Evolutionary conservation across 129 eudicot species (phyloP).

Genomic region (Scalesia atractyloides): DNA sequence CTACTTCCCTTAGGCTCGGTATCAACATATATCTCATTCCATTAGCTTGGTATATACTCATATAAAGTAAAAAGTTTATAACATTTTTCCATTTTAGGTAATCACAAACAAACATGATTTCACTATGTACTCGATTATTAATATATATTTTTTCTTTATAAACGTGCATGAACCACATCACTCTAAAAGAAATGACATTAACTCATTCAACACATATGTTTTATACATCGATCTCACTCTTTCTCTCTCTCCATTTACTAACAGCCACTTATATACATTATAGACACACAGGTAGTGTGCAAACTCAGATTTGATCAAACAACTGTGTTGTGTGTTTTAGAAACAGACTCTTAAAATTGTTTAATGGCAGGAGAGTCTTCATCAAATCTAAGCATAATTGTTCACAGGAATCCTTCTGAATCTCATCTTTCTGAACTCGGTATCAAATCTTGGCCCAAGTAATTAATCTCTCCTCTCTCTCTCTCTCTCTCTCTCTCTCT

Average conservation of each 20-base stretch:
- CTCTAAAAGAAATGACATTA: too few relatives aligned
- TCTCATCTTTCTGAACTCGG: slow-evolving; percentile 78
- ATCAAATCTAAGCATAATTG: slow-evolving; percentile 59
- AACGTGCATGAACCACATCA: too few relatives aligned
- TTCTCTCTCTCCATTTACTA: background rate
- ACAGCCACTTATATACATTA: background rate
- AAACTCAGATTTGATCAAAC: slow-evolving; percentile 30
- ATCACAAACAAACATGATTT: too few relatives aligned
- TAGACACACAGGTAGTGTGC: slow-evolving; percentile 30
- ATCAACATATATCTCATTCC: too few relatives aligned
- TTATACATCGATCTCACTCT: background rate
- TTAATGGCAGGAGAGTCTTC: slow-evolving; percentile 59
- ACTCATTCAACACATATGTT: background rate
- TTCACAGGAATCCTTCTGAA: slow-evolving; percentile 77
- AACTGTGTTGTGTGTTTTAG: slow-evolving; percentile 18
- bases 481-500: slow-evolving; percentile 30
- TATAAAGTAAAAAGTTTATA: too few relatives aligned
- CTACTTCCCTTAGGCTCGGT: too few relatives aligned
- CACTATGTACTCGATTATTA: too few relatives aligned
- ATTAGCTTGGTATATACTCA: too few relatives aligned
- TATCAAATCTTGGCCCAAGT: slow-evolving; percentile 98
- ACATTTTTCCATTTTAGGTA: too few relatives aligned
- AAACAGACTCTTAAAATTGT: slow-evolving; percentile 9
- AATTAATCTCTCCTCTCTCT: slow-evolving; percentile 21
- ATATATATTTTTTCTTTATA: too few relatives aligned